Base-by-base conservation (phyloP, 192 early-diverging fungal genomes). In the Oehlia diaphana region DNA sequence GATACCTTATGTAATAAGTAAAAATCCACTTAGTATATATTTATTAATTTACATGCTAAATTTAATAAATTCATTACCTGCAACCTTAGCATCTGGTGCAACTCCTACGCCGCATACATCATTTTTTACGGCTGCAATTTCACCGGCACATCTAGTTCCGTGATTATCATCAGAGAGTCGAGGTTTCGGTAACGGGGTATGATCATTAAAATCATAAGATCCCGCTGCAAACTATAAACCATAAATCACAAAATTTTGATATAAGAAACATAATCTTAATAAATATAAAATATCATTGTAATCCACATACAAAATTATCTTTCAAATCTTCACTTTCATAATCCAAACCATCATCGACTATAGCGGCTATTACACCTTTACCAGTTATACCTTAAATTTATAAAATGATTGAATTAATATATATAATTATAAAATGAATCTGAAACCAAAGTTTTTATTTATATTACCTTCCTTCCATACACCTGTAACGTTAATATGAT, bases 321-420 rank as follows among this genome's bases (percentile, higher is more conserved):
- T 88, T 84, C 53, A 99, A 82, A 80, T 99, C 98, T 21, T 93
- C 88, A 81, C 90, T 91, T 5, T 89, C 87, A 72, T 92, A 93
- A 82, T 99, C 97, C 64, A 99, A 83, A 2, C 98, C 98, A 83
- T 99, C 98, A 81, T 99, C 98, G 47, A 99, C 90, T 70, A 99
- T 93, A 21, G 92, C 95, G 5, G 98, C 98, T 6, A 93, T 91
- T 0, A 95, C 90, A 47, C 91, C 91, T 35, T 94, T 87, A 37
- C 98, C 98, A 26, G 95, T 97, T 68, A 97, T 92, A 42, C 93
- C 89, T 91, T 78, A 37, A 23, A 12, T 4, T 47, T 72, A 72
- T 6, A 6, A 53, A 53, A n/a, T n/a, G 9, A 37, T 39, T 69
- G 13, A 23, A 69, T 69, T 39, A 69, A 39, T 33, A 50, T 4